Base-by-base conservation (phyloP, 257 asterid genomes). In the Striga asiatica region DNA sequence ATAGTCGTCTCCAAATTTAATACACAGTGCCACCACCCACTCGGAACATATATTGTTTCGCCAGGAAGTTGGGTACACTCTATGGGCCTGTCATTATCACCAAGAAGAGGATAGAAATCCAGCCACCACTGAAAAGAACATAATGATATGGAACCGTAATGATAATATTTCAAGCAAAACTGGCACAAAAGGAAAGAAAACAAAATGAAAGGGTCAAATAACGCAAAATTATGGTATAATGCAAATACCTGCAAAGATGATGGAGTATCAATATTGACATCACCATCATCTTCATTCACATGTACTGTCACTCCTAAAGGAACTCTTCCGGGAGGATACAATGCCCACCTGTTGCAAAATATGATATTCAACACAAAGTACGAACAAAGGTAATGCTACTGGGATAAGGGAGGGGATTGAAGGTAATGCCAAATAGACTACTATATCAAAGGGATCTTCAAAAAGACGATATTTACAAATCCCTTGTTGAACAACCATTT, bases 21-120 rank as follows among this genome's bases (percentile, higher is more conserved):
- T 54, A 92, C 89, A 69, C 98, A 92, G 77, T 92, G 98, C 98
- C 98, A 92, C 98, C 98, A 92, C 48, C 98, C 98, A 72, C 93
- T 92, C 39, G 98, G 98, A 14, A 92, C 98, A 71, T 66, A 88
- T 81, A 92, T 80, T 42, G 97, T 92, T 76, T 92, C 97, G 13
- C 98, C 98, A 52, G 97, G 98, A 70, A 82, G 81, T 73, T 92
- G 98, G 37, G 98, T 92, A 67, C 94, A 84, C 61, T 92, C 98
- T 52, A 92, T 88, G 1, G 98, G 98, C 75, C 82, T 92, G 61
- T 92, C 98, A 19, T 76, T 55, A 21, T 82, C 93, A 66, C 83
- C 71, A 51, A 92, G 95, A 65, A 88, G 85, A 56, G 98, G 97
- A 69, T 92, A 92, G 72, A 75, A 88, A 66, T 92, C 97, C 83